Evolutionary conservation across 1,284 basidiomycete genomes (phyloP).

Genomic region (Uromyces viciae-fabae): DNA sequence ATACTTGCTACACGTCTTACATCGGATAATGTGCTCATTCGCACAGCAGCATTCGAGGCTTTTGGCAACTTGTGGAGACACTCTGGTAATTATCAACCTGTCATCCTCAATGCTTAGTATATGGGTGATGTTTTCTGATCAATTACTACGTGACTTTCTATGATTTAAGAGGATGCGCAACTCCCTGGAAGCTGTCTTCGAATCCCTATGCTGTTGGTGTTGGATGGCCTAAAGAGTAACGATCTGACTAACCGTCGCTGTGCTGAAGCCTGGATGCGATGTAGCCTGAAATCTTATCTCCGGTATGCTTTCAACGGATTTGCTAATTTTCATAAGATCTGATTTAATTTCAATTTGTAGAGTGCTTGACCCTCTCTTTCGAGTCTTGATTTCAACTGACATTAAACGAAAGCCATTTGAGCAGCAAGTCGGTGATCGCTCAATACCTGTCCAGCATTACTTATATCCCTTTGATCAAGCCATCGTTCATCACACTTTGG

Average conservation of each 20-base stretch:
- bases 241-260: conserved; percentile 70
- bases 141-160: background rate
- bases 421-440: conserved; percentile 63
- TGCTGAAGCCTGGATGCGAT: conserved; percentile 92
- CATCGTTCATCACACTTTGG: conserved; percentile 64
- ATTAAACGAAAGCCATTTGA: conserved; percentile 62
- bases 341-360: conserved; percentile 55
- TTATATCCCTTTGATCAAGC: conserved; percentile 73
- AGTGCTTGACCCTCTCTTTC: conserved; percentile 80
- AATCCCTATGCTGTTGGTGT: conserved; percentile 76
- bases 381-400: conserved; percentile 68
- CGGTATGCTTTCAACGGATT: conserved; percentile 60
- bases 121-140: background rate
- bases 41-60: conserved; percentile 65
- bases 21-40: conserved; percentile 58
- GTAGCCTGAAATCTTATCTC: conserved; percentile 81
- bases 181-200: conserved; percentile 76
- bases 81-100: conserved; percentile 63
- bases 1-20: conserved; percentile 70
- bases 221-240: conserved; percentile 74
- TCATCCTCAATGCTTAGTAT: background rate
- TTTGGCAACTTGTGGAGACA: conserved; percentile 91
- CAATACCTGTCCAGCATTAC: conserved; percentile 67
- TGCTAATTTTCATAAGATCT: background rate
- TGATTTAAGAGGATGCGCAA: conserved; percentile 67